These are phyloP conservation scores for Arthrobotrys pseudoclavata DNA, from an alignment of 2,329 filamentous ascomycete species.

Conservation along the genomic window DNA sequence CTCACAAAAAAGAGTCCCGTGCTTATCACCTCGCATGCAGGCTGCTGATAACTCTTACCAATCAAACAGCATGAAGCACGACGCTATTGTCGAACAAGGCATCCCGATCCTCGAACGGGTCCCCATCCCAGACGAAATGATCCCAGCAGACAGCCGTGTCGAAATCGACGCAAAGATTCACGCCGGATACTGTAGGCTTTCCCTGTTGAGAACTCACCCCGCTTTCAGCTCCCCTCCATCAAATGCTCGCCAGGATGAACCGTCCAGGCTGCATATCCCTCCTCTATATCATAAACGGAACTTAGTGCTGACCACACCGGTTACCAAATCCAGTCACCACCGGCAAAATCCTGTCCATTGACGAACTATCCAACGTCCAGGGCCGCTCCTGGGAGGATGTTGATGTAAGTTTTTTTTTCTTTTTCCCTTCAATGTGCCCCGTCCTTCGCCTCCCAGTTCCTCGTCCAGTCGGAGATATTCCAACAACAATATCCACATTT, in stretches of 20 bases:
- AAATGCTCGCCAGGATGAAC: conserved; percentile 39
- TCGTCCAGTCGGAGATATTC: conserved; percentile 28
- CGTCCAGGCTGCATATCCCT: conserved; percentile 19
- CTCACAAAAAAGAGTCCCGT: conserved; percentile 64
- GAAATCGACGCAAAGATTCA: conserved; percentile 99
- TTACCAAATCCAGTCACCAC: conserved; percentile 77
- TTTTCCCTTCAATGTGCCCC: neutral
- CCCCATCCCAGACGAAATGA: conserved; percentile 92
- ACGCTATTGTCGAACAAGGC: conserved; percentile 86
- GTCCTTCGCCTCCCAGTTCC: conserved; percentile 21
- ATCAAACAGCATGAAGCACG: conserved; percentile 82
- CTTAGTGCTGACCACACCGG: conserved; percentile 64
- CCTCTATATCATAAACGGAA: conserved; percentile 22
- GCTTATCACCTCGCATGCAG: conserved; percentile 30
- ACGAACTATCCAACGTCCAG: conserved; percentile 86
- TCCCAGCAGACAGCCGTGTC: conserved; percentile 93
- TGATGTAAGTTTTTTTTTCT: conserved; percentile 52
- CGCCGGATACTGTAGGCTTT: conserved; percentile 75
- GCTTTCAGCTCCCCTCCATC: conserved; percentile 18
- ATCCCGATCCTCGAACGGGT: conserved; percentile 91
- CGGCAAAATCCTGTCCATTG: conserved; percentile 87
- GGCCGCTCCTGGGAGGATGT: conserved; percentile 87
- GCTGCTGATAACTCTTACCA: conserved; percentile 29
- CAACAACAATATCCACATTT: conserved; percentile 28
- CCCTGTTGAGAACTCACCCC: conserved; percentile 32